Evolutionary conservation across 495 filamentous ascomycete species (phyloP).

Genomic region (Xylaria longipes): DNA sequence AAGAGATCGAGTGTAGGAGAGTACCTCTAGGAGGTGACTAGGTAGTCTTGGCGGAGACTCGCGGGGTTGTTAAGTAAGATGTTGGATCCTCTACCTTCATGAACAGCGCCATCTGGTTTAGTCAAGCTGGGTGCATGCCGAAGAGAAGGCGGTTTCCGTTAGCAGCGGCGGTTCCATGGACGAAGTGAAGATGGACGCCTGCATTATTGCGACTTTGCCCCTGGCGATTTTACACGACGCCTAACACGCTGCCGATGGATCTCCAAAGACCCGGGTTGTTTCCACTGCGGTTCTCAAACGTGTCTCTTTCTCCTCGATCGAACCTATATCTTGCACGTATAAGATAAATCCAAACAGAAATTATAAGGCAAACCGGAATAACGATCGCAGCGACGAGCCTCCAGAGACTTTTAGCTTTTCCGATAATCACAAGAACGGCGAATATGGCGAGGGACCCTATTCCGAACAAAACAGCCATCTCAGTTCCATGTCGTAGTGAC

Average conservation of each 20-base stretch:
- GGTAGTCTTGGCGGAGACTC: constrained; percentile 15
- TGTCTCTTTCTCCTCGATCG: constrained; percentile 22
- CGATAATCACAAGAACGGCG: background rate
- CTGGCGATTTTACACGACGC: background rate
- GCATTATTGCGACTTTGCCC: background rate
- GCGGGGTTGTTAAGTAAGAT: too few relatives aligned
- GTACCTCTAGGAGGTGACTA: constrained; percentile 2
- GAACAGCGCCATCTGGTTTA: too few relatives aligned
- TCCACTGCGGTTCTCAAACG: background rate
- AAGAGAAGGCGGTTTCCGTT: background rate
- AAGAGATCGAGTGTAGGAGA: constrained; percentile 17
- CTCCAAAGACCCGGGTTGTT: background rate
- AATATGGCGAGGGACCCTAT: background rate
- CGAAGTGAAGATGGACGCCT: background rate
- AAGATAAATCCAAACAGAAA: constrained; percentile 9
- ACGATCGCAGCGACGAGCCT: background rate
- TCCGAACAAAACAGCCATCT: background rate
- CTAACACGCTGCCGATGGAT: background rate
- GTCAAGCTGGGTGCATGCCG: too few relatives aligned
- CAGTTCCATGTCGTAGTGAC: background rate
- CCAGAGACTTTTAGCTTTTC: background rate
- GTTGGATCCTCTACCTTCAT: too few relatives aligned
- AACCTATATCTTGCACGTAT: background rate
- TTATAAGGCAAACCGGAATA: background rate
- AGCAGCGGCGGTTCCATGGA: background rate